phyloP scores from a whole-genome alignment of 2,329 filamentous ascomycete genomes.

The Botryotinia globosa region DNA sequence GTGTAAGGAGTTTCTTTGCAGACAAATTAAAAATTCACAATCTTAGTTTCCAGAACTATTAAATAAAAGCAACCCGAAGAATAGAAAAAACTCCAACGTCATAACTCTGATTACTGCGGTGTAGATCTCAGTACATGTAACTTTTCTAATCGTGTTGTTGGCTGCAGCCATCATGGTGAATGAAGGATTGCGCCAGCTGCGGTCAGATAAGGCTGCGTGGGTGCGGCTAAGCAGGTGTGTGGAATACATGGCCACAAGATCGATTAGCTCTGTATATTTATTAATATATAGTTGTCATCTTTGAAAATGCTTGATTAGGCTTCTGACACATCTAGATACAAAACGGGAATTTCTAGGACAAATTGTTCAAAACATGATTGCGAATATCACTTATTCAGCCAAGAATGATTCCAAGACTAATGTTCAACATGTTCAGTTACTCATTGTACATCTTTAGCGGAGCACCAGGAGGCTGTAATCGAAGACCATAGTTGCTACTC shows the following conservation, averaged over 20 bases:
- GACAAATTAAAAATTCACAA: background rate
- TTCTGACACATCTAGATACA: background rate
- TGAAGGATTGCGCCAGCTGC: conserved; percentile 3
- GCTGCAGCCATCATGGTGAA: background rate
- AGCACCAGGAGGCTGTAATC: background rate
- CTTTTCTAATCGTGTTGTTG: background rate
- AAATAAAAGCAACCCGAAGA: background rate
- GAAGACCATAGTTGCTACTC: background rate
- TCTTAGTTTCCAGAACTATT: conserved; percentile 1
- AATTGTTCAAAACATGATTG: background rate
- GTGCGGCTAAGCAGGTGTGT: conserved; percentile 2
- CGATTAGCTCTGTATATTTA: background rate
- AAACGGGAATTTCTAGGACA: background rate
- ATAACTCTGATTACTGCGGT: background rate
- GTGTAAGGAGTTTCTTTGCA: background rate
- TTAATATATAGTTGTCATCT: background rate
- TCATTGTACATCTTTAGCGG: background rate
- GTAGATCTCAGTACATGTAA: background rate
- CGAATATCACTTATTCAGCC: background rate
- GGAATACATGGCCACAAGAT: background rate
- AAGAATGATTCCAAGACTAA: background rate
- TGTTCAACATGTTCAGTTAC: background rate
- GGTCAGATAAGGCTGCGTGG: conserved; percentile 13
- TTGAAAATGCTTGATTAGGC: background rate
- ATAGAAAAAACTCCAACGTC: background rate